These are phyloP conservation scores for Cicer arietinum DNA, from an alignment of 306 rosid genomes.

Conservation along the genomic window DNA sequence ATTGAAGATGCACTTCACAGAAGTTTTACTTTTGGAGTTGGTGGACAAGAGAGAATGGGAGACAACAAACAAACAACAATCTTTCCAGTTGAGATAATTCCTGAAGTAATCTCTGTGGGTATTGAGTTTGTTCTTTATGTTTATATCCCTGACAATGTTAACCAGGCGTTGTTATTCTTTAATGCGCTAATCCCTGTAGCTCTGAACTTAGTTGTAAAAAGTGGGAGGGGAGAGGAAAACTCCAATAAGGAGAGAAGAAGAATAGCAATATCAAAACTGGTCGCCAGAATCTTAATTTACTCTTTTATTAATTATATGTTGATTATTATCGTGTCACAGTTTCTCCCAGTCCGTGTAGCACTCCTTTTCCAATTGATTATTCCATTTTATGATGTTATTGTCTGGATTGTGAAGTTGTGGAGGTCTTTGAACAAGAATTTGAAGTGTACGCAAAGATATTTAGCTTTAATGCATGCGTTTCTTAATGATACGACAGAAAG, in stretches of 20 bases:
- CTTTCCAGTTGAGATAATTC: background rate
- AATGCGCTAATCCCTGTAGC: background rate
- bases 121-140: too few relatives aligned
- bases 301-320: background rate
- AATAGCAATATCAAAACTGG: background rate
- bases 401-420: background rate
- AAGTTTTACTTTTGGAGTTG: conserved; percentile 22
- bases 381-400: background rate
- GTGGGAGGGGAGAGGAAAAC: background rate
- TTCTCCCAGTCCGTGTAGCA: background rate
- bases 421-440: background rate
- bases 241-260: background rate
- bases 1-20: conserved; percentile 29
- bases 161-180: too few relatives aligned
- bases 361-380: background rate
- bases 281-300: background rate
- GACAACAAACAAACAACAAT: too few relatives aligned
- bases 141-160: too few relatives aligned
- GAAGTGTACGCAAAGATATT: background rate
- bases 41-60: background rate
- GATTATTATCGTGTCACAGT: background rate
- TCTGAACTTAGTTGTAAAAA: background rate
- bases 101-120: background rate
- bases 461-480: background rate
- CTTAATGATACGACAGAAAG: background rate